These are phyloP conservation scores for Plasmodium fragile DNA, from an alignment of 169 alveolate species.

Conservation along the genomic window DNA sequence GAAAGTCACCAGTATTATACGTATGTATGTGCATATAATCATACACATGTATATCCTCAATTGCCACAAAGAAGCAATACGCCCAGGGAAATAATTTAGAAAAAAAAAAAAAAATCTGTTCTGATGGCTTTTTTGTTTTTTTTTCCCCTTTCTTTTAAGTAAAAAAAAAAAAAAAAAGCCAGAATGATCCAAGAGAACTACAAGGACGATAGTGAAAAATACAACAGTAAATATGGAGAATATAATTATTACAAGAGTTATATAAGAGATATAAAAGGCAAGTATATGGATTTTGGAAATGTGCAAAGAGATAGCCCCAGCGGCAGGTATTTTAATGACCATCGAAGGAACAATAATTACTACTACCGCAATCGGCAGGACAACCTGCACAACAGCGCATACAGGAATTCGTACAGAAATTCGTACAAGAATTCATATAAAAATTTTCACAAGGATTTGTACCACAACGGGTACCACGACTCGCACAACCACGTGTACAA, in stretches of 20 bases:
- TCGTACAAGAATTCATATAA: background rate
- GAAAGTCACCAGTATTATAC: background rate
- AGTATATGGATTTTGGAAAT: conserved; percentile 47
- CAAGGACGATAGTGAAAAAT: conserved; percentile 31
- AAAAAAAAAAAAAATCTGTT: background rate
- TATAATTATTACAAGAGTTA: conserved; percentile 51
- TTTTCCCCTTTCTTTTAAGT: background rate
- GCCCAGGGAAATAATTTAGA: background rate
- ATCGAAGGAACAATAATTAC: conserved; percentile 21
- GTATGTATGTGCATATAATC: background rate
- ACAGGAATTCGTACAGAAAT: background rate
- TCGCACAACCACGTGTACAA: background rate
- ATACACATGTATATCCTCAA: background rate
- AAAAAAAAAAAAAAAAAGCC: background rate
- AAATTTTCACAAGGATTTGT: no score
- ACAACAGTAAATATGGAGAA: conserved; percentile 36
- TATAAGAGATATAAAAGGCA: conserved; percentile 35
- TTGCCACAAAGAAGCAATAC: background rate
- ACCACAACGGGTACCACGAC: background rate
- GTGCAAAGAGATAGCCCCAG: conserved; percentile 41
- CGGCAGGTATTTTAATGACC: conserved; percentile 35
- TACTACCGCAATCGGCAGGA: background rate
- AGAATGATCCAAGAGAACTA: conserved; percentile 23
- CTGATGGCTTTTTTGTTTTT: background rate
- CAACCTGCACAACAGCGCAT: background rate